Conservation (phyloP, 306 rosid genomes). For the Castanea sativa region DNA sequence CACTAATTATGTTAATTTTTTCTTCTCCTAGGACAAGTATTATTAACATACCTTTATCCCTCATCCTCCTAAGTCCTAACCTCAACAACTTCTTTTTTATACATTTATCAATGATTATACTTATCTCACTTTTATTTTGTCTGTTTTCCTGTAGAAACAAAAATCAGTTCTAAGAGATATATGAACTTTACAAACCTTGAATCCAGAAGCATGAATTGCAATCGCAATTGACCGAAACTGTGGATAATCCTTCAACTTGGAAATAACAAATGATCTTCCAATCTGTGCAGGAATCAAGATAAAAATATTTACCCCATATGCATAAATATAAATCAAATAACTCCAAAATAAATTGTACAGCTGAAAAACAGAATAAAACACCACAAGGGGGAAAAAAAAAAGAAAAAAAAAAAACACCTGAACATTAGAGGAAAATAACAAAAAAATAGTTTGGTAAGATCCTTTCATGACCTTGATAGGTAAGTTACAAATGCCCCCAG, state of each 20-base stretch:
- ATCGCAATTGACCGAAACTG: constrained; percentile 80
- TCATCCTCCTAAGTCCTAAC: too few relatives aligned
- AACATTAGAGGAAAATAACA: neutral
- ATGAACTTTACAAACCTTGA: constrained; percentile 62
- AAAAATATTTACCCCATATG: neutral
- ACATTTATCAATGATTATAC: too few relatives aligned
- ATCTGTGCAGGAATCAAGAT: constrained; percentile 52
- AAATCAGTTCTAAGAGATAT: constrained; percentile 5
- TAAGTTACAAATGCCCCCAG: too few relatives aligned
- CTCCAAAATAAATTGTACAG: constrained; percentile 12
- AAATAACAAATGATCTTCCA: constrained; percentile 83
- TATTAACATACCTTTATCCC: too few relatives aligned
- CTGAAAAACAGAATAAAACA: neutral
- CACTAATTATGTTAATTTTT: too few relatives aligned
- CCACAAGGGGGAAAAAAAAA: neutral
- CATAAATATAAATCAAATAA: neutral
- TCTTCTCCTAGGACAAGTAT: too few relatives aligned
- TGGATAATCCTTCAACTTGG: constrained; percentile 94
- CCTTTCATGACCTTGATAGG: neutral
- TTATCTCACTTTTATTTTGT: too few relatives aligned
- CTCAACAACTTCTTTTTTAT: too few relatives aligned
- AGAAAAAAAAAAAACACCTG: constrained; percentile 1
- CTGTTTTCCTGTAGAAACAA: neutral
- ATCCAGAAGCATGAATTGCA: constrained; percentile 80
- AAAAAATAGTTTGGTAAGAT: neutral